Evolutionary conservation across 345 rosid species (phyloP), one percentile per base, ranked within the genome.

Genomic region (Linum usitatissimum): DNA sequence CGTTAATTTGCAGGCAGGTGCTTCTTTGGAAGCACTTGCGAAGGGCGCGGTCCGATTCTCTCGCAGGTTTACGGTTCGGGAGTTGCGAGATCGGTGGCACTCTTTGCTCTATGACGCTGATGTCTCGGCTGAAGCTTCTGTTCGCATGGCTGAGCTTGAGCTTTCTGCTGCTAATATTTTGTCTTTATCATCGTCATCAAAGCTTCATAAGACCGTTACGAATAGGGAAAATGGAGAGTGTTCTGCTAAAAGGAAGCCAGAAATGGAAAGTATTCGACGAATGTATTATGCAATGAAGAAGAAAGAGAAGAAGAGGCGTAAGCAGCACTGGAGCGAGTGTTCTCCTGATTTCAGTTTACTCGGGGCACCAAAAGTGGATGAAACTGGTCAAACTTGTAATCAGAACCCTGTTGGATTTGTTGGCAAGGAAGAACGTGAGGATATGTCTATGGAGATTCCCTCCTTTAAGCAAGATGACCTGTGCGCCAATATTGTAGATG

Each of bases 1-100:
- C 51, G 51, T 45, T 45, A 45, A 45, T 45, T 38, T 34, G 38
- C 38, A 60, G 63, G 48, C 48, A 38, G 63, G 63, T 31, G 63
- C 63, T 31, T 34, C 63, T 17, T 34, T 60, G 63, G 63, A 60
- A 60, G 45, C 63, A 18, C 63, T 60, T 15, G 63, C 63, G 18
- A 60, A 60, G 18, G 63, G 63, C 36, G 63, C 63, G 48, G 63
- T 60, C 12, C 18, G 63, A 19, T 60, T 60, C 63, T 60, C 63
- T 15, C 63, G 63, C 21, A 34, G 39, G 63, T 60, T 60, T 40
- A 60, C 63, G 48, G 21, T 60, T 38, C 49, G 63, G 17, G 63
- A 60, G 39, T 40, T 60, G 23, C 63, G 48, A 6, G 63, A 60
- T 18, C 63, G 63, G 20, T 60, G 63, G 63, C 63, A 38, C 15